Evolutionary conservation across 352 stramenopile species (phyloP), one percentile per base, ranked within the genome.

Genomic region (Pythium aquatile): DNA sequence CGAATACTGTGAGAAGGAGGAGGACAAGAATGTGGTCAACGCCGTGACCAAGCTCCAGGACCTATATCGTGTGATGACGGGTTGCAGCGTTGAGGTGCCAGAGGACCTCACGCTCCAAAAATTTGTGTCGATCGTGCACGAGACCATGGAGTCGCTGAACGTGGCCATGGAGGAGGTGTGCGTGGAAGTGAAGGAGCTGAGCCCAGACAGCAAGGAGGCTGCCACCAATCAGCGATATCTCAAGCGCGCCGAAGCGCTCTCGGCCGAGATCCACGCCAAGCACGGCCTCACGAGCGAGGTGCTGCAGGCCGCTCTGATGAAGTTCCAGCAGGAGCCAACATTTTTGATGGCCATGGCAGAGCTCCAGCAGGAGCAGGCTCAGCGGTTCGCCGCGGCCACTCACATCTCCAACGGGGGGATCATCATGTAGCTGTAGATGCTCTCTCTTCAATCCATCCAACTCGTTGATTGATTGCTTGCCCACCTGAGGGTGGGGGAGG

Each of bases 201-300:
- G 93, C 75, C 83, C 83, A 24, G 84, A 93, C 58, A 92, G 93
- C 79, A 95, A 95, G 78, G 86, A 95, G 65, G 86, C 93, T 49
- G 84, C 81, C 29, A 95, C 93, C 71, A 95, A 95, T 74, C 83
- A 95, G 77, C 78, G 80, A 86, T 94, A 94, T 82, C 83, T 95
- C 59, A 92, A 93, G 78, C 85, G 84, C 64, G 86, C 86, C 49
- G 86, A 95, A 68, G 85, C 84, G 47, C 74, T 93, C 39, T 93
- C 84, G 61, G 74, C 83, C 30, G 82, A 95, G 68, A 95, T 95
- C 72, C 86, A 95, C 74, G 84, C 85, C 65, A 88, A 95, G 77
- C 84, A 95, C 70, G 86, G 86, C 8, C 81, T 95, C 59, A 93
- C 86, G 71, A 81, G 85, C 55, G 86, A 95, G 64, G 84, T 95